Evolutionary conservation across 2,329 filamentous ascomycete genomes (phyloP), one percentile per base, ranked within the genome.

Genomic region (Alternaria sp.): DNA sequence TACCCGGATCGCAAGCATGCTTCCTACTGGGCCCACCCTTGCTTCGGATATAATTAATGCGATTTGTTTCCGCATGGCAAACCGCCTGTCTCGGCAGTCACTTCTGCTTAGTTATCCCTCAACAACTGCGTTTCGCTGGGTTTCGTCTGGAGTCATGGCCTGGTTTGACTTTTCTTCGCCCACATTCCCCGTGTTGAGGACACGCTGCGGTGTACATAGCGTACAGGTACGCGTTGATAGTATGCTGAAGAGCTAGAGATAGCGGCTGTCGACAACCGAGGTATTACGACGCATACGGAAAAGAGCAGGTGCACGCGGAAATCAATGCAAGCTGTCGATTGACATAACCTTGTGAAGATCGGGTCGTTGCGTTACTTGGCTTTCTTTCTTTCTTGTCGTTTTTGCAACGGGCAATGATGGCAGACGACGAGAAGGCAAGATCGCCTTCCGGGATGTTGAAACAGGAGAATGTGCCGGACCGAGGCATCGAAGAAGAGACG

Each of bases 221-320:
- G 49, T 52, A 36, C 49, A 36, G 49, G 19, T 36, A 30, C 30
- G 30, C 26, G 40, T 19, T 50, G 30, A 36, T 44, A 50, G 23
- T 47, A 57, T 57, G 32, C 32, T 57, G 19, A 26, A 43, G 51
- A 32, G 40, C 53, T 56, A 36, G 55, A 50, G 17, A 44, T 40
- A 43, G 32, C 58, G 58, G 58, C 52, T 61, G 58, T 55, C 55
- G 15, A 26, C 58, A 57, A 40, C 58, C 58, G 58, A 61, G 23
- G 52, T 36, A 50, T 50, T 57, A 61, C 52, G 52, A 57, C 58
- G 45, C 52, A 30, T 28, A 44, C 58, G 52, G 45, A 50, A 25
- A 45, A 61, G 52, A 25, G 28, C 36, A 23, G 25, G 58, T 51
- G 58, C 58, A 57, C 50, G 55, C 52, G 45, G 58, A 36, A 43